Base-by-base conservation (phyloP, 139 green algal species). In the Limnomonas spitsbergensis region DNA sequence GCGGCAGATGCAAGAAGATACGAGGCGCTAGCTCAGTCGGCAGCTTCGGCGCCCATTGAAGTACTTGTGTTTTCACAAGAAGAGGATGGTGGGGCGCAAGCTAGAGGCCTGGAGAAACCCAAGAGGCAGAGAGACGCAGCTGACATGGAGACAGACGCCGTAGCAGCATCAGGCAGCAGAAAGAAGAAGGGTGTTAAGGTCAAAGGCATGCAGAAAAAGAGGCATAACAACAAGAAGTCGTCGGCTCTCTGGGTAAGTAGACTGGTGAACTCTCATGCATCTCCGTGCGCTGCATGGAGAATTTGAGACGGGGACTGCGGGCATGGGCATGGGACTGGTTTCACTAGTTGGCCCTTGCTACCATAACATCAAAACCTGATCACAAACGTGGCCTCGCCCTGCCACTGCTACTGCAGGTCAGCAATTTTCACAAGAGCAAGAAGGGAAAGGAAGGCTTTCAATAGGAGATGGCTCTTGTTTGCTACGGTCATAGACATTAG, bases 211-310 rank as follows among this genome's bases (percentile, higher is more conserved):
- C 56, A 38, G 56, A 70, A 70, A 32, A 70, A 34, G n/a, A 70
- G 4, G 56, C 56, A 70, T 20, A 70, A 70, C 56, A 70, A 32
- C n/a, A 70, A 70, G 29, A 70, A 70, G 29, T 35, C 9, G 29
- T 70, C 56, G 29, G 56, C 56, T 37, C 56, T 70, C 14, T 70
- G 56, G 56, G 24, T 32, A 70, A 70, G 56, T 20, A 32, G n/a
- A n/a, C n/a, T n/a, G n/a, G n/a, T n/a, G n/a, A 70, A n/a, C n/a
- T n/a, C n/a, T n/a, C n/a, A n/a, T n/a, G n/a, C n/a, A n/a, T n/a
- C n/a, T 7, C 14, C 29, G 27, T 9, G 56, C 7, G 56, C 9
- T 24, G 14, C 14, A 24, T 36, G 29, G 14, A 70, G 56, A 32
- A 14, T 32, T 70, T 54, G 42, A 54, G 42, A 9, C 42, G 9